phyloP scores from a whole-genome alignment of 2,329 filamentous ascomycete genomes.

The Ramularia collo-cygni region DNA sequence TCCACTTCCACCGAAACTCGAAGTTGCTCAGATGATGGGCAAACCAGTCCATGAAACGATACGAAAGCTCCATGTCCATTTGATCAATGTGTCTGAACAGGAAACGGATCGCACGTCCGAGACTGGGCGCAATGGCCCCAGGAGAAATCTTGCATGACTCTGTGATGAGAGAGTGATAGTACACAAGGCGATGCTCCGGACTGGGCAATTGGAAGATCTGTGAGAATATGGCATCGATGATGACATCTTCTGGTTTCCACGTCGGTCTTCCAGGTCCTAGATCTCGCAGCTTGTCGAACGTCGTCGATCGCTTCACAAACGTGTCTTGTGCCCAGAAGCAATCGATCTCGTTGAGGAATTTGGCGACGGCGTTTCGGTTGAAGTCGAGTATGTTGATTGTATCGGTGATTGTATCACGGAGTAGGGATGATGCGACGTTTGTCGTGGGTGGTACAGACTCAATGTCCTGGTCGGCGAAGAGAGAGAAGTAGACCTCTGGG shows the following conservation, averaged over 20 bases:
- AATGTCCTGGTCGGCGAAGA: constrained; percentile 79
- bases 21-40: constrained; percentile 97
- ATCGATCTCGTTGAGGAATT: constrained; percentile 87
- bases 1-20: constrained; percentile 99
- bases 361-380: constrained; percentile 80
- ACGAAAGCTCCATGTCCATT: constrained; percentile 79
- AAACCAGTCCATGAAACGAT: constrained; percentile 96
- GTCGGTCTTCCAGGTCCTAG: constrained; percentile 60
- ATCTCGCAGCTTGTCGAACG: constrained; percentile 79
- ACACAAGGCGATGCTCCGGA: constrained; percentile 89
- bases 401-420: constrained; percentile 80
- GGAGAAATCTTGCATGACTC: constrained; percentile 95
- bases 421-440: constrained; percentile 70
- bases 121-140: constrained; percentile 87
- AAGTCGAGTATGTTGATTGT: constrained; percentile 92
- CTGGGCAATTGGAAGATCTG: constrained; percentile 83
- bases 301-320: constrained; percentile 87
- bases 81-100: constrained; percentile 75
- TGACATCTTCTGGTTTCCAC: constrained; percentile 97
- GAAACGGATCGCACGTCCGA: constrained; percentile 87
- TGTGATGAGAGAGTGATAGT: constrained; percentile 91
- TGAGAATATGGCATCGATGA: constrained; percentile 95
- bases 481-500: constrained; percentile 89
- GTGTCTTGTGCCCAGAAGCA: constrained; percentile 86
- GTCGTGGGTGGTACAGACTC: constrained; percentile 72